Conservation (phyloP, 2,329 filamentous ascomycete species). For the Colletotrichum tropicale region DNA sequence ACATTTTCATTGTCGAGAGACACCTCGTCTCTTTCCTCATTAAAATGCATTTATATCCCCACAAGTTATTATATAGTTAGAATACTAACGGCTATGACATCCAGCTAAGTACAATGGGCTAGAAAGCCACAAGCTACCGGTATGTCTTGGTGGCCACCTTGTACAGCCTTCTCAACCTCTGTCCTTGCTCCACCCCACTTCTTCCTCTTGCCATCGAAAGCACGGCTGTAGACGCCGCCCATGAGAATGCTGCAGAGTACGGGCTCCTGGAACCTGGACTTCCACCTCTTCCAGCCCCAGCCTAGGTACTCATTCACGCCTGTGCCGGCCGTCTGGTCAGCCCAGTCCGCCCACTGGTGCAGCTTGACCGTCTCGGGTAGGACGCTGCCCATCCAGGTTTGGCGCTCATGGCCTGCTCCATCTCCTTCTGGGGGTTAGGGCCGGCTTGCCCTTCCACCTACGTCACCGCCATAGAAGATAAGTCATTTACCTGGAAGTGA, state of each 20-base stretch:
- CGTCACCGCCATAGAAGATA: constrained; percentile 38
- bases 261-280: constrained; percentile 40
- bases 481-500: constrained; percentile 36
- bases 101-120: neutral
- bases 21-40: neutral
- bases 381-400: neutral
- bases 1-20: neutral
- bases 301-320: constrained; percentile 41
- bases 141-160: neutral
- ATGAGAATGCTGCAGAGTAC: constrained; percentile 40
- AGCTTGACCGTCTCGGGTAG: constrained; percentile 22
- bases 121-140: neutral
- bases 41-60: neutral
- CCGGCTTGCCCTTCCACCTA: constrained; percentile 36
- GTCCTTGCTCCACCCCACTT: constrained; percentile 39
- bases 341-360: constrained; percentile 34
- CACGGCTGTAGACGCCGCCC: constrained; percentile 40
- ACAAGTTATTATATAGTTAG: neutral
- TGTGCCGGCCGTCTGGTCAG: constrained; percentile 42
- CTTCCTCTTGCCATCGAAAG: constrained; percentile 40
- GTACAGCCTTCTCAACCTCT: neutral
- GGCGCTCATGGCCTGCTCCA: constrained; percentile 23
- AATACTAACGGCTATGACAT: neutral
- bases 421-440: constrained; percentile 25
- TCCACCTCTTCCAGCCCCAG: constrained; percentile 43